Base-by-base conservation (phyloP, 805 yeast genomes). In the Starmerella potacharoeniae region DNA sequence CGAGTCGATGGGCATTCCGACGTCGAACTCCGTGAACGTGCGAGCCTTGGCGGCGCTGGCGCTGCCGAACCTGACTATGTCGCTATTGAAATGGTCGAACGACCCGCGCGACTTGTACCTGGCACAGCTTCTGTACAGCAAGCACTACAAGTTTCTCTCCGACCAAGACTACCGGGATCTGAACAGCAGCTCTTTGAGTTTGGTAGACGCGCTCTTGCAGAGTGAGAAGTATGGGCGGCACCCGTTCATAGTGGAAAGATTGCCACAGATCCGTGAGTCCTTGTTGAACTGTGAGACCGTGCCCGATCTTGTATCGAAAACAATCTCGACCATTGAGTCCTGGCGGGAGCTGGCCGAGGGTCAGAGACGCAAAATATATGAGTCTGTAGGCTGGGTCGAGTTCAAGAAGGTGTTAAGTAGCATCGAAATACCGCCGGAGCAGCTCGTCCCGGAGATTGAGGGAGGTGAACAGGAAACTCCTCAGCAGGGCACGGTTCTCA, bases 61-160 rank as follows among this genome's bases (percentile, higher is more conserved):
- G 6, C 35, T 41, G 34, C 51, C 58, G 30, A 51, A 55, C 30
- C 46, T 58, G 39, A 58, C 56, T 8, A 37, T 56, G 13, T 53
- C 61, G 4, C 33, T 60, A 29, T 47, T 53, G 49, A 60, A 60
- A 36, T 55, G 58, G 54, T 43, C 53, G 9, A 30, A 29, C 34
- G 17, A 44, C 13, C 57, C 58, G 10, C 54, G 50, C 17, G 58
- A 56, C 39, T 53, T 55, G 10, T 55, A 56, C 34, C 43, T 60
- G 28, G n/a, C 45, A 4, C 58, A 58, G 45, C 49, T 60, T 30
- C 47, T 57, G 43, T 42, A 46, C 49, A 57, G 52, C 54, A 52
- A 52, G 37, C 45, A 35, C 42, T 36, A 47, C 42, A 30, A 41
- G 36, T 17, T 47, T n/a, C 9, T 52, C 1, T 22, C 42, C 8